phyloP scores from a whole-genome alignment of 1,284 basidiomycete genomes.

The Cronartium quercuum region DNA sequence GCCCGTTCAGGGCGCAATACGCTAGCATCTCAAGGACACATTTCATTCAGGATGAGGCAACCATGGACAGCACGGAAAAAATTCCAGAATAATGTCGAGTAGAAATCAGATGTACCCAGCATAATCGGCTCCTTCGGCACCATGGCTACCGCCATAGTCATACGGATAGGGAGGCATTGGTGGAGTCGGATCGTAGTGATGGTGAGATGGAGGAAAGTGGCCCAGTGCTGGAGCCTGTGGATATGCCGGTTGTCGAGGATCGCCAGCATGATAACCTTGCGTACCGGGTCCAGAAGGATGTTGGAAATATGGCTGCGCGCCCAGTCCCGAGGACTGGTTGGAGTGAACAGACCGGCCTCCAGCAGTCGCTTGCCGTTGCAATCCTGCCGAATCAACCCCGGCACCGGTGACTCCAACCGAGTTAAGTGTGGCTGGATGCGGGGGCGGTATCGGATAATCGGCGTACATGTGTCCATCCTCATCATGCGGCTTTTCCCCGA shows the following conservation, averaged over 20 bases:
- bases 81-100: neutral
- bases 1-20: too few relatives aligned
- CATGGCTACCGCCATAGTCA: neutral
- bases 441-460: neutral
- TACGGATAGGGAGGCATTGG: constrained; percentile 1
- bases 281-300: neutral
- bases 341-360: neutral
- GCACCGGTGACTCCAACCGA: too few relatives aligned
- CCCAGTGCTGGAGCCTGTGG: neutral
- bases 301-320: neutral
- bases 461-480: neutral
- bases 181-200: neutral
- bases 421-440: neutral
- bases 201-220: neutral
- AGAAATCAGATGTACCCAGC: neutral
- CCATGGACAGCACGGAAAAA: neutral
- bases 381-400: neutral
- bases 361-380: constrained; percentile 3
- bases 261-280: neutral
- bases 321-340: neutral
- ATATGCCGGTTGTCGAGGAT: neutral
- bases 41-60: neutral
- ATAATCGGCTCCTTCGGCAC: neutral
- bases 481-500: neutral
- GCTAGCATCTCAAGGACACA: neutral